Conservation (phyloP, 306 rosid species). For the Gastrolobium bilobum region DNA sequence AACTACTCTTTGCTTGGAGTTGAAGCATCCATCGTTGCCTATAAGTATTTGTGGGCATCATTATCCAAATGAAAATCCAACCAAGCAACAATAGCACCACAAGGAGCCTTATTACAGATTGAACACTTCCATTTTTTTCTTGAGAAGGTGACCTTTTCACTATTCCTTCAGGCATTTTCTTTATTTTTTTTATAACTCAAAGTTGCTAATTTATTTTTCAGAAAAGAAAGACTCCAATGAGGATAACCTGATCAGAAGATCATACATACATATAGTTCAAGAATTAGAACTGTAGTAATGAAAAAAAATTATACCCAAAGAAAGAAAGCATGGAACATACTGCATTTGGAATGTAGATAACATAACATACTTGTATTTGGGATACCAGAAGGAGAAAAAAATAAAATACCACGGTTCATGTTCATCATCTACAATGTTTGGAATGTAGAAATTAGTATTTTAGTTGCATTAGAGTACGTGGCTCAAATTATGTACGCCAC, state of each 20-base stretch:
- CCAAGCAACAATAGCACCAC: conserved; percentile 58
- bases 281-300: background rate
- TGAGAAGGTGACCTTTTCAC: conserved; percentile 51
- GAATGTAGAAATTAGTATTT: conserved; percentile 29
- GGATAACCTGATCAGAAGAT: conserved; percentile 1
- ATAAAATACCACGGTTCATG: conserved; percentile 49
- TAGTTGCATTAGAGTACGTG: background rate
- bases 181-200: background rate
- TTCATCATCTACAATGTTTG: background rate
- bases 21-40: conserved; percentile 48
- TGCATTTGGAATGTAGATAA: too few relatives aligned
- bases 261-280: conserved; percentile 52
- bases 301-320: background rate
- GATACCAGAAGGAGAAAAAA: background rate
- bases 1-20: conserved; percentile 42
- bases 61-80: conserved; percentile 59
- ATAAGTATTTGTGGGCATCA: conserved; percentile 64
- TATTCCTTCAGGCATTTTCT: conserved; percentile 41
- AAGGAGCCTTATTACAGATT: conserved; percentile 55
- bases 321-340: too few relatives aligned
- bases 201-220: background rate
- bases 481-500: background rate
- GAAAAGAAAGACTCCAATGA: conserved; percentile 24
- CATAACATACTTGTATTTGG: background rate
- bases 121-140: conserved; percentile 35